Evolutionary conservation across 2,329 filamentous ascomycete genomes (phyloP), one percentile per base, ranked within the genome.

Genomic region (Aspergillus unguis): DNA sequence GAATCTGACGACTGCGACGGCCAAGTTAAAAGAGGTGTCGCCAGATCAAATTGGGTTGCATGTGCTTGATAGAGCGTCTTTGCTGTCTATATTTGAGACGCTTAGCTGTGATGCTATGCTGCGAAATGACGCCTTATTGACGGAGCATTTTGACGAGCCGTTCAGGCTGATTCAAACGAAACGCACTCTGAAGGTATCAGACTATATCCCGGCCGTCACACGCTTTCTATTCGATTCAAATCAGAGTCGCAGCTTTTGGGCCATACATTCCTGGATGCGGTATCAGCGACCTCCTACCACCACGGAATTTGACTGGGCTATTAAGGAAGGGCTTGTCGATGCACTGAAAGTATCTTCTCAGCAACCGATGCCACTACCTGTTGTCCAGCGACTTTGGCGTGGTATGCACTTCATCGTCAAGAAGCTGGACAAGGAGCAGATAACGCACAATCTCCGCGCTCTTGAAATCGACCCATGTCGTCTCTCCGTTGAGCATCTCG

Each of bases 21-120:
- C 76, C 2, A 79, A 80, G 47, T 78, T 87, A 37, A 72, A 74
- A 53, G 70, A 70, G 9, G 68, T 79, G 6, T 76, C 81, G 2
- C 74, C 77, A 3, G 72, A 79, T 40, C 64, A 78, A 52, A 77
- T 83, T 36, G 76, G 72, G 25, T 74, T 83, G 33, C 69, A 71
- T 48, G 70, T 76, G 27, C 68, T 85, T 27, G 77, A 81, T 28
- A 74, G 80, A 1, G 75, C 82, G 28, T 84, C 89, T 5, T 81
- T 95, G 46, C 82, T 94, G 53, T 86, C 90, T 8, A 82, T 97
- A 29, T 96, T 95, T 63, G 92, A 97, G 69, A 86, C 88, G 0
- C 75, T 97, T 47, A 95, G 91, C 68, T 95, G 88, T 69, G 84
- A 91, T 59, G 80, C 87, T 1, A 90, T 95, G 66, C 77, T 96